A percentile compares a stretch with the other conserved stretches of the same genome.
Evolutionary conservation across 2,329 filamentous ascomycete species (phyloP).

Genomic region (Ceratocystis alfenasii): DNA sequence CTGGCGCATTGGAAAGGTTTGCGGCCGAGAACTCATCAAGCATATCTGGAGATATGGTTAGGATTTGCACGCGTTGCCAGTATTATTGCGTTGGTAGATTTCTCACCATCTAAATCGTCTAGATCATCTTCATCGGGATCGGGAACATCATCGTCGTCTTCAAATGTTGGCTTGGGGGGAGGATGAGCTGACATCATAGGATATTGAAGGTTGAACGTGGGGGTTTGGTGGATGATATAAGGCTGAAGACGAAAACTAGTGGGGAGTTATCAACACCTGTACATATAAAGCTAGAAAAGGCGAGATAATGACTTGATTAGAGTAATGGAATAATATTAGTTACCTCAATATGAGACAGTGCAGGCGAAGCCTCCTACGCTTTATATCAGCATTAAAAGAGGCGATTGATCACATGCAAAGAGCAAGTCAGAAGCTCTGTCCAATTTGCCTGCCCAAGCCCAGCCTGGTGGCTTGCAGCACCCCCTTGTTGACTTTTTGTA

Average conservation of each 20-base stretch:
- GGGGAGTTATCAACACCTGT: neutral
- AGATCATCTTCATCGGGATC: slow-evolving; percentile 89
- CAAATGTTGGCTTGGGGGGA: slow-evolving; percentile 22
- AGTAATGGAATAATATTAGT: neutral
- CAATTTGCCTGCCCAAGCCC: neutral
- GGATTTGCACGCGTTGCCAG: neutral
- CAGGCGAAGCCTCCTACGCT: neutral
- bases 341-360: neutral
- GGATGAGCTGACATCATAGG: slow-evolving; percentile 14
- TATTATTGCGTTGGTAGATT: neutral
- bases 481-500: neutral
- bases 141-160: slow-evolving; percentile 47
- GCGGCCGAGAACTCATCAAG: slow-evolving; percentile 74
- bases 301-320: neutral
- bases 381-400: neutral
- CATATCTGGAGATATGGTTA: slow-evolving; percentile 50
- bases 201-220: neutral
- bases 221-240: neutral
- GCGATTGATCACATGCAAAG: slow-evolving; percentile 5
- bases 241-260: neutral
- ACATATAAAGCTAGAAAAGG: neutral
- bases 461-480: neutral
- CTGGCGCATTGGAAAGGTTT: slow-evolving; percentile 8
- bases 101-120: slow-evolving; percentile 76
- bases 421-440: neutral